Base-by-base conservation (phyloP, 2,329 filamentous ascomycete species). In the Leptographium wingfieldii region DNA sequence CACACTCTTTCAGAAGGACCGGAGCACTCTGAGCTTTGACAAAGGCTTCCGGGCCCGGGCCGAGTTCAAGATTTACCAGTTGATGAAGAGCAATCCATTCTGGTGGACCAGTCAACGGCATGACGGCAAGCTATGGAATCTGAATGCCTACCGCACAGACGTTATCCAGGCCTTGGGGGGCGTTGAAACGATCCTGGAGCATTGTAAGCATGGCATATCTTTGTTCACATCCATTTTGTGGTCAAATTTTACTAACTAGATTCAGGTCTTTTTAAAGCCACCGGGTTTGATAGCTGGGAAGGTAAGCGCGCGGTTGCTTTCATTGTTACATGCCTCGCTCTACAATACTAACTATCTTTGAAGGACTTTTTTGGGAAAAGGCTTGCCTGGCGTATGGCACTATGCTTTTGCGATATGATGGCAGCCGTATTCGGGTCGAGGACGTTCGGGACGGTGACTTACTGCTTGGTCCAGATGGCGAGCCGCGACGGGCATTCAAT, bases 1-100 rank as follows among this genome's bases (percentile, higher is more conserved):
- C 71, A 99, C 94, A 0, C 79, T 99, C 2, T 99, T 99, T 84
- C 94, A 99, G 72, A 99, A 99, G 73, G 94, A 99, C 67, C 83
- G 94, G 68, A 96, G 91, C 72, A 99, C 94, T 0, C 80, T 99
- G 64, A 95, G 90, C 69, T 99, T 99, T 69, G 94, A 99, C 77
- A 99, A 99, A 75, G 94, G 94, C 59, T 99, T 97, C 85, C 87
- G 94, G 66, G 86, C 92, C 16, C 83, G 94, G 59, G 90, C 92
- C 12, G 94, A 99, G 72, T 99, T 99, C 79, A 99, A 99, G 79
- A 86, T 94, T 35, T 99, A 97, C 70, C 92, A 97, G 72, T 79
- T 97, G 62, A 97, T 99, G 92, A 96, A 95, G 83, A 95, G 88
- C 74, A 96, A 97, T 70, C 94, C 94, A 0, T 97, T 97, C 79